Conservation (phyloP, 306 rosid genomes). For the barrel medic (Medicago truncatula) region MtrunA17r5.0-ANR NC_053045.1:64063501-64064000, state of each 20-base stretch:
- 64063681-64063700: background rate
- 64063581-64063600: slow-evolving; percentile 2
- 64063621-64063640: background rate
- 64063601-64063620: background rate
- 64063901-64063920: background rate
- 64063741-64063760: background rate
- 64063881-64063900: background rate
- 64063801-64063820: background rate
- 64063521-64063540: too few species aligned
- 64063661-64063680: background rate
- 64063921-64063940: background rate
- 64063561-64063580: slow-evolving; percentile 25
- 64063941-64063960: background rate
- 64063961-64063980: slow-evolving; percentile 30
- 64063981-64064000: background rate
- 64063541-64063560: background rate
- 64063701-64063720: background rate
- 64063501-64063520: background rate
- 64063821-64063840: background rate
- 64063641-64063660: background rate
- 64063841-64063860: too few species aligned
- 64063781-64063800: background rate
- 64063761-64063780: background rate
- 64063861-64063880: background rate
- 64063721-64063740: background rate